A percentile compares a stretch with the other conserved stretches of the same genome.
phyloP scores from a whole-genome alignment of 306 rosid genomes.

The Cajanus cajan region DNA sequence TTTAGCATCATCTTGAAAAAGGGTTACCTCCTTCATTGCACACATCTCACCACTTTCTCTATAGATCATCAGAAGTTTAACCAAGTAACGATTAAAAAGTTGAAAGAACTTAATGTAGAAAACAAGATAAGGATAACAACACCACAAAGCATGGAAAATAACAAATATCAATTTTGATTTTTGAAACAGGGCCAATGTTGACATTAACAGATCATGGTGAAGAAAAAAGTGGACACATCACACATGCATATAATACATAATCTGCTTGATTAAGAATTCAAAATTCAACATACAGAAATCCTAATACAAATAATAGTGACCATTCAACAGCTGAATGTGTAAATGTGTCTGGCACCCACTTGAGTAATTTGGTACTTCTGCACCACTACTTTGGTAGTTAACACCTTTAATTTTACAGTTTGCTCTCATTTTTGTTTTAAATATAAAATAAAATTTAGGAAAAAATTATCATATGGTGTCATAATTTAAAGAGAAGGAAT shows the following conservation, averaged over 20 bases:
- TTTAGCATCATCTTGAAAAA: slow-evolving; percentile 82
- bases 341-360: slow-evolving; percentile 39
- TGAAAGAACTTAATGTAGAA: slow-evolving; percentile 1
- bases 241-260: slow-evolving; percentile 1
- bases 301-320: not conserved
- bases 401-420: not conserved
- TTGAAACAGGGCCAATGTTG: not conserved
- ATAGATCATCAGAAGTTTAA: slow-evolving; percentile 36
- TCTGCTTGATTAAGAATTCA: not conserved
- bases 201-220: not conserved
- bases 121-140: slow-evolving; percentile 6
- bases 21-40: slow-evolving; percentile 97
- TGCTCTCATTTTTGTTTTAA: not conserved
- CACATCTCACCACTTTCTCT: slow-evolving; percentile 98
- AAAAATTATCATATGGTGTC: not conserved
- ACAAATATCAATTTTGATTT: slow-evolving; percentile 1
- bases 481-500: not conserved
- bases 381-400: not conserved
- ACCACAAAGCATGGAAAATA: slow-evolving; percentile 17
- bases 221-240: not conserved
- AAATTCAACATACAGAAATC: slow-evolving; percentile 5
- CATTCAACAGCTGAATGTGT: slow-evolving; percentile 19
- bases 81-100: slow-evolving; percentile 31
- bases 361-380: not conserved
- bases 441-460: not conserved